phyloP scores from a whole-genome alignment of 441 rosid species.

The Euphorbia schlechtendalii region DNA sequence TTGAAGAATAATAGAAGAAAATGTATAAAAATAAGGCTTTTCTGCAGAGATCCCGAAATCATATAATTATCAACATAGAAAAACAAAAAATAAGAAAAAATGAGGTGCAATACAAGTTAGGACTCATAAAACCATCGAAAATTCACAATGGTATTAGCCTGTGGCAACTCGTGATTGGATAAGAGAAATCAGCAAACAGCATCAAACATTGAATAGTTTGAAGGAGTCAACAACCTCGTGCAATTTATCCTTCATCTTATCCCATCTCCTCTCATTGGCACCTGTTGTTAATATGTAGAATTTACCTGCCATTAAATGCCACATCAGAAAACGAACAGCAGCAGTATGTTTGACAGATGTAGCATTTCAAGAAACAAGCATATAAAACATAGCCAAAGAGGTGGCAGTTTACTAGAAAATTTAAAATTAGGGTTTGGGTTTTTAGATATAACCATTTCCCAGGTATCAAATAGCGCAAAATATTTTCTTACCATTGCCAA shows the following conservation, averaged over 20 bases:
- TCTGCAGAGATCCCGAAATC: not conserved
- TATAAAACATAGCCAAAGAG: no score
- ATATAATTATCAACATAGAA: not conserved
- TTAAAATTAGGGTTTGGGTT: not conserved
- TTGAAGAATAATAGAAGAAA: not conserved
- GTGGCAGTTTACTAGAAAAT: not conserved
- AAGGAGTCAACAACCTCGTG: constrained; percentile 68
- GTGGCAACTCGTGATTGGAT: not conserved
- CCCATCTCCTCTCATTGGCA: constrained; percentile 90
- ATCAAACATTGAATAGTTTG: constrained; percentile 48
- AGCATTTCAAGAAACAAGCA: not conserved
- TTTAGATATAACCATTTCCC: not conserved
- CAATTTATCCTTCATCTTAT: constrained; percentile 77
- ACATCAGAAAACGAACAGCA: not conserved
- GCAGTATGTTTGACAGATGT: no score
- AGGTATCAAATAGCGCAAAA: not conserved
- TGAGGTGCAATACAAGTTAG: not conserved
- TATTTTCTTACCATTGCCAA: constrained; percentile 56
- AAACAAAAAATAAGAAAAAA: not conserved
- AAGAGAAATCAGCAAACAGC: not conserved
- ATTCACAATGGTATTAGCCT: constrained; percentile 13
- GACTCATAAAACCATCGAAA: constrained; percentile 11
- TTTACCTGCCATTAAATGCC: constrained; percentile 38
- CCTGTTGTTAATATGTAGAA: constrained; percentile 85
- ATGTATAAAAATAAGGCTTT: not conserved